Conservation (phyloP, 208 protist species). For the Trypanosoma rangeli region DNA sequence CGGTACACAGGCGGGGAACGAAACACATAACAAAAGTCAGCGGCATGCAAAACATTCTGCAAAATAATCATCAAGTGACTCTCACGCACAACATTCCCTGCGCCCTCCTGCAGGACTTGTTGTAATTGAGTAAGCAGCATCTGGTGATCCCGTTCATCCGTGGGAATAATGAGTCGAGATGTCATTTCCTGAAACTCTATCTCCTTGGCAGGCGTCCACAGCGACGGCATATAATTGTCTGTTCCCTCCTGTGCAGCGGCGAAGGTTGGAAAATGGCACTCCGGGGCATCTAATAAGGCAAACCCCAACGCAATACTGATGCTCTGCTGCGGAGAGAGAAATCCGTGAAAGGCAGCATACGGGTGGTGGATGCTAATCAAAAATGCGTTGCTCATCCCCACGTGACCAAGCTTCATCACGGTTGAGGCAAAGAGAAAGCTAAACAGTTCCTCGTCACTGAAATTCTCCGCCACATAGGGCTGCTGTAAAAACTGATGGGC, state of each 20-base stretch:
- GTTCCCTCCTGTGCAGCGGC: not conserved
- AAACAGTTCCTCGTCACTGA: slow-evolving; percentile 52
- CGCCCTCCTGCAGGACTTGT: slow-evolving; percentile 32
- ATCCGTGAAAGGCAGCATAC: slow-evolving; percentile 48
- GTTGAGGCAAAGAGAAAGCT: slow-evolving; percentile 53
- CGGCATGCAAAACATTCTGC: slow-evolving; percentile 52
- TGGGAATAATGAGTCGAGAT: slow-evolving; percentile 55
- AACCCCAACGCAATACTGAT: slow-evolving; percentile 48
- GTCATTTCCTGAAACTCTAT: slow-evolving; percentile 47
- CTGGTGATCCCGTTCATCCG: slow-evolving; percentile 59
- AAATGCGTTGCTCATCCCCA: slow-evolving; percentile 82
- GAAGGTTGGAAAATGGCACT: slow-evolving; percentile 49
- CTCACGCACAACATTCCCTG: slow-evolving; percentile 27
- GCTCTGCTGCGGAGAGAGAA: slow-evolving; percentile 58
- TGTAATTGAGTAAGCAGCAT: slow-evolving; percentile 27
- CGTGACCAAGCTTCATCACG: slow-evolving; percentile 56
- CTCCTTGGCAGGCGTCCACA: slow-evolving; percentile 45
- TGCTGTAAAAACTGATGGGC: slow-evolving; percentile 60
- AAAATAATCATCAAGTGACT: slow-evolving; percentile 49
- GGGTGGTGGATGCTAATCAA: slow-evolving; percentile 51
- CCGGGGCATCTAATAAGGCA: slow-evolving; percentile 41
- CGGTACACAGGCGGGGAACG: slow-evolving; percentile 45
- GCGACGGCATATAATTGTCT: slow-evolving; percentile 11
- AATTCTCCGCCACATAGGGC: slow-evolving; percentile 34
- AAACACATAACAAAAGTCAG: slow-evolving; percentile 56